phyloP scores from a whole-genome alignment of 352 stramenopile genomes.

The Pythium folliculosum region DNA sequence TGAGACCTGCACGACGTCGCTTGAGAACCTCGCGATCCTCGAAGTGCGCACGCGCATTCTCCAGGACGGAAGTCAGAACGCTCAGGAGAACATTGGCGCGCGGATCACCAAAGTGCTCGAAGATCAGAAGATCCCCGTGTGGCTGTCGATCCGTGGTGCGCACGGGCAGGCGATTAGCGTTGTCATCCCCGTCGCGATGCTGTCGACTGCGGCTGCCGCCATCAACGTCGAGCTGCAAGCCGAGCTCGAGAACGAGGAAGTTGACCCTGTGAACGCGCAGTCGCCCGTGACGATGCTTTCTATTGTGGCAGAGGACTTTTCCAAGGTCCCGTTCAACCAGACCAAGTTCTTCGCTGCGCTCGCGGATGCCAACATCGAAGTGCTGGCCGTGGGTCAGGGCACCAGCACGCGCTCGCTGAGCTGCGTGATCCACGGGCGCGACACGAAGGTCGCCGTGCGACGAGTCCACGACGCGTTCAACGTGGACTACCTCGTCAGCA shows the following conservation, averaged over 20 bases:
- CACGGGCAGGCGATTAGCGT: slow-evolving; percentile 81
- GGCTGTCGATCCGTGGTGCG: slow-evolving; percentile 80
- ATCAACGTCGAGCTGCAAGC: slow-evolving; percentile 57
- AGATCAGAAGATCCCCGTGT: slow-evolving; percentile 64
- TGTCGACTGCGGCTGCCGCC: slow-evolving; percentile 38
- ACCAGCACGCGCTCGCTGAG: slow-evolving; percentile 80
- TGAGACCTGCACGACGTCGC: slow-evolving; percentile 80
- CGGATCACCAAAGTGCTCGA: slow-evolving; percentile 76
- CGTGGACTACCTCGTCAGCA: slow-evolving; percentile 72
- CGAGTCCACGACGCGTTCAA: slow-evolving; percentile 84
- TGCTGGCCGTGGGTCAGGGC: slow-evolving; percentile 73
- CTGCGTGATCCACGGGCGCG: slow-evolving; percentile 65
- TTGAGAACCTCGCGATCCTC: slow-evolving; percentile 81
- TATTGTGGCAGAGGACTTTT: slow-evolving; percentile 77
- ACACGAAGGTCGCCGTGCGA: slow-evolving; percentile 78
- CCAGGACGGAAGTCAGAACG: slow-evolving; percentile 59
- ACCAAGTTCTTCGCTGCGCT: slow-evolving; percentile 82
- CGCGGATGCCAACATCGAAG: slow-evolving; percentile 64
- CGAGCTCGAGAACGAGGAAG: slow-evolving; percentile 71
- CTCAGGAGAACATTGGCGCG: slow-evolving; percentile 70
- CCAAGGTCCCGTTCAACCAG: slow-evolving; percentile 68
- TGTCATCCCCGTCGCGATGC: slow-evolving; percentile 51
- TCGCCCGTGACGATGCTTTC: slow-evolving; percentile 85
- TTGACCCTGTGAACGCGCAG: slow-evolving; percentile 66
- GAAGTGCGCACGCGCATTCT: slow-evolving; percentile 81